A percentile compares a stretch with the other conserved stretches of the same genome.
Conservation (phyloP, 2,329 filamentous ascomycete species). For the Bimuria novae-zelandiae region DNA sequence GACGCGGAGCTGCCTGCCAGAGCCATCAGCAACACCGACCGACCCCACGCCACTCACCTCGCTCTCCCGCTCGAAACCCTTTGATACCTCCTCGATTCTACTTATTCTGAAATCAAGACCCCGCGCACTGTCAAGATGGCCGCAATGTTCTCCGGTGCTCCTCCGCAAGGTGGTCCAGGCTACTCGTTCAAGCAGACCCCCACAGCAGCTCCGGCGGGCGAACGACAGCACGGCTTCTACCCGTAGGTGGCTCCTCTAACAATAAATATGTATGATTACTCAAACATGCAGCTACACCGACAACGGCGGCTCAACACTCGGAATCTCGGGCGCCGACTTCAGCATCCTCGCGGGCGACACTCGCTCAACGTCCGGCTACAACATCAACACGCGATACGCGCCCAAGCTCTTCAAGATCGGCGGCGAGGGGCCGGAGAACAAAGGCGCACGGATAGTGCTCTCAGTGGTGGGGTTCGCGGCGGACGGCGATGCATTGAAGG, state of each 20-base stretch:
- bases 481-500: conserved; percentile 90
- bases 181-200: conserved; percentile 64
- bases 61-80: conserved; percentile 16
- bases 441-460: conserved; percentile 83
- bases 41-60: conserved; percentile 21
- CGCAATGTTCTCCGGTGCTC: conserved; percentile 56
- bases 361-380: conserved; percentile 89
- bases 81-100: conserved; percentile 3
- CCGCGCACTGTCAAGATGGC: conserved; percentile 51
- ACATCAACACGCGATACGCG: conserved; percentile 94
- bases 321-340: conserved; percentile 92
- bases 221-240: conserved; percentile 82
- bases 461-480: conserved; percentile 96
- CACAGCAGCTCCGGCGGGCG: conserved; percentile 52
- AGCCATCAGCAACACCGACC: conserved; percentile 28
- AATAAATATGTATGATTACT: conserved; percentile 5
- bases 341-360: conserved; percentile 97
- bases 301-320: conserved; percentile 95
- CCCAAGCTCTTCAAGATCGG: conserved; percentile 98
- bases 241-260: conserved; percentile 65
- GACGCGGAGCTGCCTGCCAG: conserved; percentile 26
- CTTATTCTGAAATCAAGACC: background rate
- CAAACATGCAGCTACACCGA: conserved; percentile 77
- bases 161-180: conserved; percentile 58
- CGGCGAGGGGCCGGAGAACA: conserved; percentile 82